A percentile compares a stretch with the other conserved stretches of the same genome.
Evolutionary conservation across 2,329 filamentous ascomycete genomes (phyloP).

Genomic region (Boeremia exigua): DNA sequence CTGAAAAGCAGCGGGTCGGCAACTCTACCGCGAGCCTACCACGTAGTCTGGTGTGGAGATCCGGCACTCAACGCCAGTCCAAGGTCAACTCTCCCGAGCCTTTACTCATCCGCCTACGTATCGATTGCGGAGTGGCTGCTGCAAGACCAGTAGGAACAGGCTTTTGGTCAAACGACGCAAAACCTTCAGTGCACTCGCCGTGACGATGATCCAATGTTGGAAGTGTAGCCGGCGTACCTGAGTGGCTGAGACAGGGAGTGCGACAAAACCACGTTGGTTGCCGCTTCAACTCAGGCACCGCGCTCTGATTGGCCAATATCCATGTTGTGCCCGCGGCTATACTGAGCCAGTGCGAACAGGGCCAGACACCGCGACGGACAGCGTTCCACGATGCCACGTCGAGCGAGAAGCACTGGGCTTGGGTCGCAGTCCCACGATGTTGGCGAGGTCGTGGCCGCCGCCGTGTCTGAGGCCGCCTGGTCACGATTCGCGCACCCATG

Average conservation of each 20-base stretch:
- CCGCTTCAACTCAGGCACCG: conserved; percentile 14
- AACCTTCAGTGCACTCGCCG: background rate
- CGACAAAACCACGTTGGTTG: conserved; percentile 15
- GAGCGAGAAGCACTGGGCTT: conserved; percentile 13
- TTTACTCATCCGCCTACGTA: background rate
- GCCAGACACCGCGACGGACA: conserved; percentile 13
- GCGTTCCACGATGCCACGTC: conserved; percentile 19
- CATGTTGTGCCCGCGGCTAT: conserved; percentile 14
- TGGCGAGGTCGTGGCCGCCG: conserved; percentile 2
- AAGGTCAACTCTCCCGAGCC: conserved; percentile 10
- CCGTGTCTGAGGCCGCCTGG: conserved; percentile 12
- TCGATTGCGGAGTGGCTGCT: conserved; percentile 4
- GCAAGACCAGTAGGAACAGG: conserved; percentile 2
- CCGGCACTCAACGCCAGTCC: conserved; percentile 4
- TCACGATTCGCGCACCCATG: conserved; percentile 27
- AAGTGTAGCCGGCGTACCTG: conserved; percentile 1
- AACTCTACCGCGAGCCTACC: conserved; percentile 8
- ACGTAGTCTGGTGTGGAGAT: conserved; percentile 8
- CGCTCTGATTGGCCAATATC: conserved; percentile 2
- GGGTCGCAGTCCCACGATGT: conserved; percentile 13
- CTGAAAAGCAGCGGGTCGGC: conserved; percentile 11
- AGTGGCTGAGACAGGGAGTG: conserved; percentile 14
- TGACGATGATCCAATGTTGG: background rate
- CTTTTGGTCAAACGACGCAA: background rate
- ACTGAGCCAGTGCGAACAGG: conserved; percentile 1